These are phyloP conservation scores for Herpetospermum pedunculosum DNA, from an alignment of 306 rosid species.

Conservation along the genomic window DNA sequence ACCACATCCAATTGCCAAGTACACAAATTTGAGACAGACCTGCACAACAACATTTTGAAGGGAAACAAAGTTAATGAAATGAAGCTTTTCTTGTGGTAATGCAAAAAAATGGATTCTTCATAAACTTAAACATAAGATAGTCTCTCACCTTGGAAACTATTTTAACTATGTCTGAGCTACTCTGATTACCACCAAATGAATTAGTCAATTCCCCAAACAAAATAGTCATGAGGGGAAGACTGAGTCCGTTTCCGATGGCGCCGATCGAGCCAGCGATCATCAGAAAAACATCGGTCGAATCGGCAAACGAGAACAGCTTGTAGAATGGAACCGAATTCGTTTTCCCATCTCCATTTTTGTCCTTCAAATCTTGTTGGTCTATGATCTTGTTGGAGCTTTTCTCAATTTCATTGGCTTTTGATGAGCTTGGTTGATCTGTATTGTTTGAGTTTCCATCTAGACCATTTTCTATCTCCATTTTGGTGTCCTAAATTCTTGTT, in stretches of 20 bases:
- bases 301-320: conserved; percentile 85
- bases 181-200: conserved; percentile 50
- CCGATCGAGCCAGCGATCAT: conserved; percentile 56
- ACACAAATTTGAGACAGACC: conserved; percentile 48
- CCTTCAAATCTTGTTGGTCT: conserved; percentile 20
- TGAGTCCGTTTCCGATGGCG: conserved; percentile 49
- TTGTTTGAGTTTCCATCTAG: conserved; percentile 12
- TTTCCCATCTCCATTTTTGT: conserved; percentile 21
- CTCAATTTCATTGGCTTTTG: conserved; percentile 18
- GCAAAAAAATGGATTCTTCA: neutral
- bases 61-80: neutral
- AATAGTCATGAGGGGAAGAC: conserved; percentile 49
- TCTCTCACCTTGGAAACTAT: conserved; percentile 43
- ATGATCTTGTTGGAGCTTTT: conserved; percentile 6
- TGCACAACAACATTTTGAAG: conserved; percentile 14
- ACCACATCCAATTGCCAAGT: conserved; percentile 62
- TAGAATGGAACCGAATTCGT: conserved; percentile 38
- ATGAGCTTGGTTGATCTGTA: conserved; percentile 18
- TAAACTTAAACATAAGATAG: neutral
- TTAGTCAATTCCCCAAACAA: conserved; percentile 45
- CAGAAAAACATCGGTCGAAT: conserved; percentile 41
- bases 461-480: conserved; percentile 29
- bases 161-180: conserved; percentile 22
- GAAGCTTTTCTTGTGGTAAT: neutral
- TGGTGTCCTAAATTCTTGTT: neutral